phyloP scores from a whole-genome alignment of 306 rosid species.

The Spatholobus suberectus region DNA sequence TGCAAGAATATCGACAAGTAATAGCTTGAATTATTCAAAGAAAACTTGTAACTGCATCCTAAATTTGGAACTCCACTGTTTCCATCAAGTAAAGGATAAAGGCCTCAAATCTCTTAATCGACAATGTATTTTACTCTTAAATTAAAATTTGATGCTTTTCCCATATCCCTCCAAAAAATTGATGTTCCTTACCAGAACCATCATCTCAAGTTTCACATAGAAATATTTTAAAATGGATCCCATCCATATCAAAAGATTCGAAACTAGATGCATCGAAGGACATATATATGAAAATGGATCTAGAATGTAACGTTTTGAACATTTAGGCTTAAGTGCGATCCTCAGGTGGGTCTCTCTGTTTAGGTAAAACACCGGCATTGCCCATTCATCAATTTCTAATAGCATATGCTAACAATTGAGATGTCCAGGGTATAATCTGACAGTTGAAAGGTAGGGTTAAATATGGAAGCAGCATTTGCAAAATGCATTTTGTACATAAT shows the following conservation, averaged over 20 bases:
- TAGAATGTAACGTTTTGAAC: background rate
- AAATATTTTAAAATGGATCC: background rate
- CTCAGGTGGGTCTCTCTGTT: background rate
- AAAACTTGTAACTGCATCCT: background rate
- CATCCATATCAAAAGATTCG: background rate
- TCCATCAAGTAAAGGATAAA: background rate
- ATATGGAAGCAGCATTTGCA: background rate
- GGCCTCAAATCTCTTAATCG: background rate
- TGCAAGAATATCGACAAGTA: background rate
- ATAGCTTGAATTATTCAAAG: background rate
- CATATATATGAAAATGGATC: background rate
- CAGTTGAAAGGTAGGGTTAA: background rate
- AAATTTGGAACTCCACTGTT: background rate
- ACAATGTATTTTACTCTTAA: background rate
- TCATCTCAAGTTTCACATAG: background rate
- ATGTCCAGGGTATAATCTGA: background rate
- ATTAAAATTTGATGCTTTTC: background rate
- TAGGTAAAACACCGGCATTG: background rate
- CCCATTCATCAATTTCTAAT: slow-evolving; percentile 1
- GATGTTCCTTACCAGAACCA: background rate
- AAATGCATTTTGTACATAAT: background rate
- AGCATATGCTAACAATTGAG: background rate
- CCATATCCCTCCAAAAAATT: background rate
- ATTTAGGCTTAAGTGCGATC: background rate
- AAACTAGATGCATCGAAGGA: background rate